phyloP scores from a whole-genome alignment of 1,284 basidiomycete species.

The Ceraceosorus guamensis region DNA sequence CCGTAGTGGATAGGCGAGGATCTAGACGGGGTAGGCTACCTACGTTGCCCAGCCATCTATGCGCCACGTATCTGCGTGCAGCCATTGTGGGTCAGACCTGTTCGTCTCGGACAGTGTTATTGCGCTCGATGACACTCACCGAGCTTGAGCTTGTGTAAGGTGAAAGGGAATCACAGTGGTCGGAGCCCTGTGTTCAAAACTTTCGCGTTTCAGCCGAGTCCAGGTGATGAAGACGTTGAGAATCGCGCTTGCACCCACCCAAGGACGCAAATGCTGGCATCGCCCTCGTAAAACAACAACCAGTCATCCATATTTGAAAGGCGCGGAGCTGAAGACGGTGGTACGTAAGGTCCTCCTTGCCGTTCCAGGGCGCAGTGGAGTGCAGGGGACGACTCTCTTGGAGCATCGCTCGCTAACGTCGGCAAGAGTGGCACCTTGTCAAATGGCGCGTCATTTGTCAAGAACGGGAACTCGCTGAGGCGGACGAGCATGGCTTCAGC shows the following conservation, averaged over 20 bases:
- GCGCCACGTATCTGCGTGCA: too few relatives aligned
- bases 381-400: not conserved
- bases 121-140: slow-evolving; percentile 15
- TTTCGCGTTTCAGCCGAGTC: too few relatives aligned
- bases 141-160: slow-evolving; percentile 30
- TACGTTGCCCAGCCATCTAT: too few relatives aligned
- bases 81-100: too few relatives aligned
- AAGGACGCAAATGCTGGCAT: slow-evolving; percentile 25
- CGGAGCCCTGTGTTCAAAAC: slow-evolving; percentile 17
- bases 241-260: slow-evolving; percentile 16
- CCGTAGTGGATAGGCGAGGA: too few relatives aligned
- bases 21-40: too few relatives aligned
- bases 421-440: slow-evolving; percentile 1
- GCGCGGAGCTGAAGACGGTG: slow-evolving; percentile 7
- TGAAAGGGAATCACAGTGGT: slow-evolving; percentile 43
- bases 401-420: too few relatives aligned
- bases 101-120: too few relatives aligned
- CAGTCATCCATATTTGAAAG: slow-evolving; percentile 42
- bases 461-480: slow-evolving; percentile 14
- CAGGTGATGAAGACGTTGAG: not conserved
- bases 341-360: not conserved
- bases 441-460: slow-evolving; percentile 4
- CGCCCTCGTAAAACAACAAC: slow-evolving; percentile 32
- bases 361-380: not conserved
- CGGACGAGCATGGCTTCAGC: not conserved